Base-by-base conservation (phyloP, 1,284 basidiomycete genomes). In the Moesziomyces parantarcticus region DNA sequence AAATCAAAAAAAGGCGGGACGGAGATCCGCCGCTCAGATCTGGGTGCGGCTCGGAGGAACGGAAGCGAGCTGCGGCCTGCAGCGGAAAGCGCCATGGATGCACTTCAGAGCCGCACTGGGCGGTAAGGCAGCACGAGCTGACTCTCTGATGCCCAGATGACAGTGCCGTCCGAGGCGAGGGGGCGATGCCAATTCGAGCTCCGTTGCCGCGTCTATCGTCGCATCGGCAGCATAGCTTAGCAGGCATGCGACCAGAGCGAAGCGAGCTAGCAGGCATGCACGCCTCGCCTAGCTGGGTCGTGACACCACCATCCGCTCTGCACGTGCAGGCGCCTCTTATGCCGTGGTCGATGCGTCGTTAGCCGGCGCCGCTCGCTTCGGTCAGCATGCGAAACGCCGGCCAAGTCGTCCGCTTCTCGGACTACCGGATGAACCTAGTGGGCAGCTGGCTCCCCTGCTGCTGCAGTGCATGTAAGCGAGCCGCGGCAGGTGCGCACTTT, bases 11-110 rank as follows among this genome's bases (percentile, higher is more conserved):
- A 2, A 29, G 34, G 14, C 36, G 14, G 14, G 36, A 6, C 36
- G 14, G 7, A 39, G 16, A 36, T 5, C 16, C 16, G n/a, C 34
- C 14, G 20, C 4, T 10, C 16, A 25, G 46, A 26, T 50, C 55
- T 50, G 47, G 47, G 47, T 44, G 20, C 5, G 29, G 42, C 11
- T 32, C 21, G 23, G 14, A 21, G 41, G 7, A 34, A 20, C n/a
- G 18, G 34, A 36, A 49, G 21, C 53, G 23, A 55, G 23, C 18
- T 45, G 45, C 42, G 53, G 45, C 55, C 58, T 64, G 54, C 61
- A 58, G 61, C 61, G 61, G 61, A 57, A 64, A 32, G 26, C n/a
- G 26, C 47, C n/a, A 32, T 20, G 0, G 18, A n/a, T 40, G 49
- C 39, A 50, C 49, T 50, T 39, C 39, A 39, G 25, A 39, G 7